Conservation (phyloP, 2,329 filamentous ascomycete species). For the Cladophialophora psammophila region DNA sequence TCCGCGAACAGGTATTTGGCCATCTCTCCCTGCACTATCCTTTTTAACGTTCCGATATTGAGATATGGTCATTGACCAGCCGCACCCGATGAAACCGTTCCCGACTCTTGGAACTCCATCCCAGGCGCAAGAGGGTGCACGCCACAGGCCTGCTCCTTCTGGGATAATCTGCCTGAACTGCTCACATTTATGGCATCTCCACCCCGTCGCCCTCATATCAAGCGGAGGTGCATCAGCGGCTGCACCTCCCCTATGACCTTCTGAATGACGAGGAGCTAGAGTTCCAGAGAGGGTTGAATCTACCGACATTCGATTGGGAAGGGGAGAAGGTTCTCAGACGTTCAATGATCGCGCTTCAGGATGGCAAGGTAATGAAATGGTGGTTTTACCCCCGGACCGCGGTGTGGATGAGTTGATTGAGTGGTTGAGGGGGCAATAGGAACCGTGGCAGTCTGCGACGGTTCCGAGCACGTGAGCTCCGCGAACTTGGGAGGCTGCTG, state of each 20-base stretch:
- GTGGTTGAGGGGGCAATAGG: constrained; percentile 40
- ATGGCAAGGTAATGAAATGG: constrained; percentile 51
- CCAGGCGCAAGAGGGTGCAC: constrained; percentile 55
- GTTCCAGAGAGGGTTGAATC: constrained; percentile 45
- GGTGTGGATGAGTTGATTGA: constrained; percentile 50
- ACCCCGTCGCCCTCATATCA: constrained; percentile 53
- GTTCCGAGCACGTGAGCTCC: neutral
- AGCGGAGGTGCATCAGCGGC: constrained; percentile 47
- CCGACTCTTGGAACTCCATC: constrained; percentile 52
- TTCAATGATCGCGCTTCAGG: constrained; percentile 49
- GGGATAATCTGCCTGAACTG: constrained; percentile 46
- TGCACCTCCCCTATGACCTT: constrained; percentile 52
- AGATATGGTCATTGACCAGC: constrained; percentile 41
- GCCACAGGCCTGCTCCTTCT: constrained; percentile 55
- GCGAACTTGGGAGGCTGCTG: neutral
- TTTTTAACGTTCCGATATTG: neutral
- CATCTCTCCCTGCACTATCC: neutral
- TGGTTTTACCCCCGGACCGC: constrained; percentile 53
- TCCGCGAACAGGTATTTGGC: constrained; percentile 39
- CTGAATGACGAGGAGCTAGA: constrained; percentile 51
- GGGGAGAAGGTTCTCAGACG: constrained; percentile 48
- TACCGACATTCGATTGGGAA: constrained; percentile 53
- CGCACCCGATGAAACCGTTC: constrained; percentile 50
- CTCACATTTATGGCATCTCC: constrained; percentile 50
- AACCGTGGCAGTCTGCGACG: neutral